Evolutionary conservation across 768 basidiomycete species (phyloP).

Genomic region (Dictyophora rubrovolvata): DNA sequence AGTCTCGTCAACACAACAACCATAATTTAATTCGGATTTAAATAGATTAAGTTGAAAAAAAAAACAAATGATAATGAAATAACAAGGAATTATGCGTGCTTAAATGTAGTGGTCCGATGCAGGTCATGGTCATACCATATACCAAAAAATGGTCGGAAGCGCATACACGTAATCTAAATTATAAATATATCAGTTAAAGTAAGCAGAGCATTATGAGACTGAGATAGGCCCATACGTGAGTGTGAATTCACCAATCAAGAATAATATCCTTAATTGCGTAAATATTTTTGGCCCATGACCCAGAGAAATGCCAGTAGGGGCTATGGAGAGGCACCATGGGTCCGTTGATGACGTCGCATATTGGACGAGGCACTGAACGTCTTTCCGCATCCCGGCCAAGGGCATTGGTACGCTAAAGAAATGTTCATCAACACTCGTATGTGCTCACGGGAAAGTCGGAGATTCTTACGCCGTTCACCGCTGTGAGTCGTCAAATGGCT

Average conservation of each 20-base stretch:
- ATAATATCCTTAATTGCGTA: background rate
- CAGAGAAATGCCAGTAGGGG: background rate
- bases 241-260: background rate
- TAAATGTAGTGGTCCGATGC: background rate
- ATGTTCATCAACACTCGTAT: background rate
- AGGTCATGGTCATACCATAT: too few species aligned
- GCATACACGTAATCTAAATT: background rate
- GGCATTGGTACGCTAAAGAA: slow-evolving; percentile 58
- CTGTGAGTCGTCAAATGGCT: slow-evolving; percentile 5
- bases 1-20: background rate
- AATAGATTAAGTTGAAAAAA: background rate
- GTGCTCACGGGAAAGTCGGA: background rate
- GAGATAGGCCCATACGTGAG: background rate
- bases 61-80: background rate
- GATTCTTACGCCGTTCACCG: slow-evolving; percentile 4
- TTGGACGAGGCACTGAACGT: slow-evolving; percentile 81
- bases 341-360: slow-evolving; percentile 72
- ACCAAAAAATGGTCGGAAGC: background rate
- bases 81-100: background rate
- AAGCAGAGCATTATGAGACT: background rate
- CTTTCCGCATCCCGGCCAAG: slow-evolving; percentile 62
- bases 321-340: slow-evolving; percentile 30
- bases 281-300: too few species aligned
- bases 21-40: background rate
- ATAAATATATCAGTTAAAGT: background rate